Conservation (phyloP, 129 eudicot genomes). For the Centrapalus pauciflorus region DNA sequence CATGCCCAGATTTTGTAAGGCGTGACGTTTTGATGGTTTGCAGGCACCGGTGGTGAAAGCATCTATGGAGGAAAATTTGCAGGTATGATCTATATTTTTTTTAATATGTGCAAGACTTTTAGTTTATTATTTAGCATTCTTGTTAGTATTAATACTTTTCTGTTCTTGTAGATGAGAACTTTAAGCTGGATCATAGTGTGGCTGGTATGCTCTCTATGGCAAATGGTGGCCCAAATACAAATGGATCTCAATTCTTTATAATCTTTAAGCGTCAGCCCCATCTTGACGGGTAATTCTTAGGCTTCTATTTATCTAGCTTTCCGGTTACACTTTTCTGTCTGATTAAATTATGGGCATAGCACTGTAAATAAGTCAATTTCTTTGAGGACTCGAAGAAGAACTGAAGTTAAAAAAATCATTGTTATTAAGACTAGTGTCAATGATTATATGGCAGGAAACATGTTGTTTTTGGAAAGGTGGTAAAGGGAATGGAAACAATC, state of each 20-base stretch:
- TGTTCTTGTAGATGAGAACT: conserved; percentile 74
- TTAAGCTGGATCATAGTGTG: conserved; percentile 65
- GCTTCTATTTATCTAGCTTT: neutral
- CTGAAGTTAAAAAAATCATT: neutral
- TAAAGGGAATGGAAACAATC: conserved; percentile 68
- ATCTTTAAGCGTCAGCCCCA: conserved; percentile 71
- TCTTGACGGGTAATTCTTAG: conserved; percentile 81
- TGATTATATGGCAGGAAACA: conserved; percentile 63
- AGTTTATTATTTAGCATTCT: neutral
- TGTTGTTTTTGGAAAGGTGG: conserved; percentile 92
- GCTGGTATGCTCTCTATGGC: conserved; percentile 97
- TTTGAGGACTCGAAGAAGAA: conserved; percentile 1
- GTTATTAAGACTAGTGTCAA: neutral
- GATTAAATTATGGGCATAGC: neutral
- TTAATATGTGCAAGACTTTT: neutral
- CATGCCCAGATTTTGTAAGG: conserved; percentile 59
- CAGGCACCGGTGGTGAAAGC: conserved; percentile 99
- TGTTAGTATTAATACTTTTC: neutral
- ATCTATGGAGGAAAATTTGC: conserved; percentile 96
- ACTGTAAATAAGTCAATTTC: neutral
- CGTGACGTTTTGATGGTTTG: conserved; percentile 73
- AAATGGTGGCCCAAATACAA: conserved; percentile 87
- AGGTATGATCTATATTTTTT: conserved; percentile 35
- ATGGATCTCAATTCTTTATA: conserved; percentile 95
- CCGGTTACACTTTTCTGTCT: neutral